Conservation (phyloP, 352 stramenopile genomes). For the Pythium pyrilobum region DNA sequence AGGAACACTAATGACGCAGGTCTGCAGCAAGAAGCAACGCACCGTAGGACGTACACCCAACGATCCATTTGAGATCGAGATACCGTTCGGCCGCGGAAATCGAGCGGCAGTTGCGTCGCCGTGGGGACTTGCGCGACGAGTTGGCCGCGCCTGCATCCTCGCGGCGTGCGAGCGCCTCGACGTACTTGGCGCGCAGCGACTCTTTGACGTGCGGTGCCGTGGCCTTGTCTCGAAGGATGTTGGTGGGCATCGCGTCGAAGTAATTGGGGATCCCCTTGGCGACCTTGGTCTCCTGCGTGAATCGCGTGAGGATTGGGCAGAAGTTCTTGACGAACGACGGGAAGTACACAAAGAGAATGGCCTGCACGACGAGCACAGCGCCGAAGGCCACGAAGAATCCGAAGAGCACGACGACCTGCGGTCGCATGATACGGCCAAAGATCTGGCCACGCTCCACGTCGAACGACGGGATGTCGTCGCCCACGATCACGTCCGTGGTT, state of each 20-base stretch:
- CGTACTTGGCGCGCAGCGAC: constrained; percentile 41
- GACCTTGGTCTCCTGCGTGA: constrained; percentile 51
- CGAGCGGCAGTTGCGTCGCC: constrained; percentile 26
- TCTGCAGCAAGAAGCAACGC: too few species aligned
- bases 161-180: constrained; percentile 35
- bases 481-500: constrained; percentile 17
- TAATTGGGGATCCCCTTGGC: constrained; percentile 76
- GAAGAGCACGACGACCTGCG: constrained; percentile 75
- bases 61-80: constrained; percentile 54
- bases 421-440: constrained; percentile 52
- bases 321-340: constrained; percentile 49
- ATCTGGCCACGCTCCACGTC: constrained; percentile 34
- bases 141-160: neutral
- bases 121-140: constrained; percentile 19
- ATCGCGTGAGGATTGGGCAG: constrained; percentile 42
- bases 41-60: constrained; percentile 72
- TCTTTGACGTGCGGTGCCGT: constrained; percentile 21
- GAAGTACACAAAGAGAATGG: constrained; percentile 68
- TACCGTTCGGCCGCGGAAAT: constrained; percentile 43
- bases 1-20: neutral
- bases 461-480: constrained; percentile 61
- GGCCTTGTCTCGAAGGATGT: constrained; percentile 52
- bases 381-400: constrained; percentile 55
- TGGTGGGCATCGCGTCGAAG: constrained; percentile 72
- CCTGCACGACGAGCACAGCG: constrained; percentile 40